Evolutionary conservation across 1,284 basidiomycete genomes (phyloP).

Genomic region (Cryptococcus wingfieldii): DNA sequence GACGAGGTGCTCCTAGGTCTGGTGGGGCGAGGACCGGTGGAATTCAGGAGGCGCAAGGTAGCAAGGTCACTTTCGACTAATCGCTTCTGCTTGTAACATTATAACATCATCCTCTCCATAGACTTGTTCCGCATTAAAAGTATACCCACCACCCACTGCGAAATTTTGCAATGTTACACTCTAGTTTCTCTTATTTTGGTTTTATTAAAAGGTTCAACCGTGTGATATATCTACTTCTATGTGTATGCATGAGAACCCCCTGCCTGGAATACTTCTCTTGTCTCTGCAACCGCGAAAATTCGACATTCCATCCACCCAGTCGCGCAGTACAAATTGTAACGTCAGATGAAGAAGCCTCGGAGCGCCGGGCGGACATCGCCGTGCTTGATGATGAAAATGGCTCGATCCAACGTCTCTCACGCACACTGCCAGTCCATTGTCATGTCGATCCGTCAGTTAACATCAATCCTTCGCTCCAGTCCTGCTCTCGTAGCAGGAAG

Average conservation of each 20-base stretch:
- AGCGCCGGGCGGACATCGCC: too few species aligned
- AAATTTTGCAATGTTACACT: background rate
- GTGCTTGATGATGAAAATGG: too few species aligned
- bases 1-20: slow-evolving; percentile 37
- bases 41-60: slow-evolving; percentile 68
- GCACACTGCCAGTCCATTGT: too few species aligned
- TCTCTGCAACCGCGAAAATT: too few species aligned
- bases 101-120: background rate
- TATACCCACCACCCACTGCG: background rate
- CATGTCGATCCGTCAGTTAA: too few species aligned
- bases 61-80: slow-evolving; percentile 72
- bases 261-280: background rate
- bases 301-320: too few species aligned
- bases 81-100: background rate
- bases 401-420: too few species aligned
- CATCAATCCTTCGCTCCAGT: too few species aligned
- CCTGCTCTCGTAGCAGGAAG: too few species aligned
- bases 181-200: background rate
- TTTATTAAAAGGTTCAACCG: background rate
- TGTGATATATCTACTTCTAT: slow-evolving; percentile 5
- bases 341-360: too few species aligned
- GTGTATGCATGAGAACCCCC: slow-evolving; percentile 10
- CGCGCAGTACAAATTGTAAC: background rate
- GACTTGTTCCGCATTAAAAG: background rate
- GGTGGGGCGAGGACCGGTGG: slow-evolving; percentile 64